Conservation (phyloP, 345 rosid species). For the Firmiana major region DNA sequence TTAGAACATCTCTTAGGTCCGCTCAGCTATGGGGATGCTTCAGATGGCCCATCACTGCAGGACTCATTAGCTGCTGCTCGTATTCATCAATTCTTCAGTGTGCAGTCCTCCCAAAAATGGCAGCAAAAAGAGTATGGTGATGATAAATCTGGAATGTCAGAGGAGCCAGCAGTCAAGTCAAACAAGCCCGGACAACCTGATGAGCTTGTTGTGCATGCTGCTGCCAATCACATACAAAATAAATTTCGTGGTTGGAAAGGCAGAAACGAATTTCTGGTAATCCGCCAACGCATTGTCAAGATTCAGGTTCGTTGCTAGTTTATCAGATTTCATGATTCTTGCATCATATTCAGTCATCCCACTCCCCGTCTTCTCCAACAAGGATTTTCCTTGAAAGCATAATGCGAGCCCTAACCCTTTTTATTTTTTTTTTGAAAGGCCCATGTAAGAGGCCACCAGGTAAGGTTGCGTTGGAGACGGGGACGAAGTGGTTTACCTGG, state of each 20-base stretch:
- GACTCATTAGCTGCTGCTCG: constrained; percentile 86
- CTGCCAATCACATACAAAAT: constrained; percentile 82
- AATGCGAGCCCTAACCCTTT: constrained; percentile 12
- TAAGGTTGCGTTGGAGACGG: constrained; percentile 92
- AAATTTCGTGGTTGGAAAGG: constrained; percentile 89
- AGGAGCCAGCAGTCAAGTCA: constrained; percentile 66
- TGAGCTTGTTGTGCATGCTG: constrained; percentile 64
- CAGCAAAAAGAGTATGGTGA: constrained; percentile 57
- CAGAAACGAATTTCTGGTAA: constrained; percentile 71
- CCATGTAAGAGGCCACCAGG: constrained; percentile 88
- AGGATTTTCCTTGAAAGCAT: background rate
- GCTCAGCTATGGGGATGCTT: constrained; percentile 30
- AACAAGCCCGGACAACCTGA: constrained; percentile 51
- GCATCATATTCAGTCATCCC: background rate
- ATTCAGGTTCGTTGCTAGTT: constrained; percentile 58
- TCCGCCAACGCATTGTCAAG: constrained; percentile 70
- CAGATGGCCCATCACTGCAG: constrained; percentile 43
- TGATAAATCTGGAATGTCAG: constrained; percentile 50
- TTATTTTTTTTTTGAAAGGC: constrained; percentile 49
- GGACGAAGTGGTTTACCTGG: constrained; percentile 89
- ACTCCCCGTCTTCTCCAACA: background rate
- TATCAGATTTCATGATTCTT: background rate
- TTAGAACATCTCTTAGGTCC: constrained; percentile 36
- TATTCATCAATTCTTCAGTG: constrained; percentile 82
- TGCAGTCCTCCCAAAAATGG: constrained; percentile 87